Evolutionary conservation across 2,329 filamentous ascomycete species (phyloP).

Genomic region (Trichoderma simmonsii): DNA sequence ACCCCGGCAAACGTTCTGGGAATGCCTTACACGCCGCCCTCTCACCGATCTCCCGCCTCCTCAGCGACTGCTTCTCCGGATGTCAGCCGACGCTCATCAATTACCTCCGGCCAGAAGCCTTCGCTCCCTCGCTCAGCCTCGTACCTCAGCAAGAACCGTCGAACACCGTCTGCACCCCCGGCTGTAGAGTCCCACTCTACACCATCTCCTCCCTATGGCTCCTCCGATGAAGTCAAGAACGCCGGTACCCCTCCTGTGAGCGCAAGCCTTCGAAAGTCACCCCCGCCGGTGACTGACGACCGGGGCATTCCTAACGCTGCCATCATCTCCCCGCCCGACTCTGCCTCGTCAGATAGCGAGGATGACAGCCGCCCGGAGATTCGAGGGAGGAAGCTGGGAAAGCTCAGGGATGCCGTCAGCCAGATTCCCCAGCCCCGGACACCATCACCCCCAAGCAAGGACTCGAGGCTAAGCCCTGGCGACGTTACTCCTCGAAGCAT

Average conservation of each 20-base stretch:
- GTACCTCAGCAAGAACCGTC: slow-evolving; percentile 62
- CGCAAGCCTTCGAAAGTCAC: slow-evolving; percentile 71
- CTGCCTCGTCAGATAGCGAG: slow-evolving; percentile 75
- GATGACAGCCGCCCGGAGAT: slow-evolving; percentile 62
- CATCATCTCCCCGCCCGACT: slow-evolving; percentile 89
- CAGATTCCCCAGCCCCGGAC: slow-evolving; percentile 57
- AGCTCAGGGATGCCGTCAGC: slow-evolving; percentile 74
- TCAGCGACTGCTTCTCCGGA: slow-evolving; percentile 56
- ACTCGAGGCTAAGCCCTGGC: slow-evolving; percentile 1
- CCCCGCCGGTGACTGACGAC: slow-evolving; percentile 72
- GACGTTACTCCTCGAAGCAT: background rate
- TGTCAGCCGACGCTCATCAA: slow-evolving; percentile 57
- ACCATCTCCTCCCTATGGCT: slow-evolving; percentile 41
- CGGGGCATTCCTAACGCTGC: slow-evolving; percentile 75
- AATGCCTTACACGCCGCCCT: slow-evolving; percentile 89
- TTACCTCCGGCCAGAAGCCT: slow-evolving; percentile 49
- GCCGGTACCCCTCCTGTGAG: slow-evolving; percentile 43
- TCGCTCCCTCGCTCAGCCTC: slow-evolving; percentile 62
- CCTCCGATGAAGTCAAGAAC: slow-evolving; percentile 39
- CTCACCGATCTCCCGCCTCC: slow-evolving; percentile 60
- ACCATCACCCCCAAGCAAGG: slow-evolving; percentile 48
- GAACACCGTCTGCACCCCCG: slow-evolving; percentile 48
- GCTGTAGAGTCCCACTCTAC: slow-evolving; percentile 25
- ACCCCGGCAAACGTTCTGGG: slow-evolving; percentile 32
- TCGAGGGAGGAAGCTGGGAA: slow-evolving; percentile 49